These are phyloP conservation scores for Xylaria sp. DNA, from an alignment of 2,329 filamentous ascomycete species.

Conservation along the genomic window DNA sequence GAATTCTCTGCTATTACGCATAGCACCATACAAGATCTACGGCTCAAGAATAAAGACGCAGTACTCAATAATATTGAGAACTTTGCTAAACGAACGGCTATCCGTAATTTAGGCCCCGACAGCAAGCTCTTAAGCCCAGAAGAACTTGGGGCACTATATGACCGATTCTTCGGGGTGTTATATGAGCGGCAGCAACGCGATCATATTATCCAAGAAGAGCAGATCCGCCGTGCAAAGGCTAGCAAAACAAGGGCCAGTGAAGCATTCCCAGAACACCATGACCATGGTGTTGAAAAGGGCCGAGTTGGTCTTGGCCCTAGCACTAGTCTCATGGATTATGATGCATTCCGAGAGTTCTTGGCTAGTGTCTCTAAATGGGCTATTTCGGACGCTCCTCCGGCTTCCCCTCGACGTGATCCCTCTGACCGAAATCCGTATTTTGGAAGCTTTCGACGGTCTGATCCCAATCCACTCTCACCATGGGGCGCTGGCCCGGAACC, in stretches of 20 bases:
- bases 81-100: conserved; percentile 95
- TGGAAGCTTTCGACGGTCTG: conserved; percentile 57
- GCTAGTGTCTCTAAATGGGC: conserved; percentile 92
- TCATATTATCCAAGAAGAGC: conserved; percentile 77
- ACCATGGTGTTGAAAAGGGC: conserved; percentile 74
- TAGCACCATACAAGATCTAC: conserved; percentile 84
- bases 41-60: conserved; percentile 89
- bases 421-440: conserved; percentile 65
- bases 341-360: conserved; percentile 92
- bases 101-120: conserved; percentile 92
- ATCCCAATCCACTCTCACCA: conserved; percentile 50
- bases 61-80: conserved; percentile 96
- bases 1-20: conserved; percentile 97
- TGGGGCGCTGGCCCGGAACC: conserved; percentile 68
- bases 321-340: conserved; percentile 94
- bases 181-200: conserved; percentile 90
- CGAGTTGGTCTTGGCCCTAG: conserved; percentile 88
- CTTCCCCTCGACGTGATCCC: conserved; percentile 56
- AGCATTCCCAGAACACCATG: conserved; percentile 45
- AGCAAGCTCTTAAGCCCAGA: conserved; percentile 88
- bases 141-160: conserved; percentile 89
- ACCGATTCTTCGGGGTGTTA: conserved; percentile 88
- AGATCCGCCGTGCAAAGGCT: conserved; percentile 67
- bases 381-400: conserved; percentile 77
- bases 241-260: conserved; percentile 59